A percentile compares a stretch with the other conserved stretches of the same genome.
phyloP scores from a whole-genome alignment of 2,329 filamentous ascomycete species.

The Phialocephala subalpina region DNA sequence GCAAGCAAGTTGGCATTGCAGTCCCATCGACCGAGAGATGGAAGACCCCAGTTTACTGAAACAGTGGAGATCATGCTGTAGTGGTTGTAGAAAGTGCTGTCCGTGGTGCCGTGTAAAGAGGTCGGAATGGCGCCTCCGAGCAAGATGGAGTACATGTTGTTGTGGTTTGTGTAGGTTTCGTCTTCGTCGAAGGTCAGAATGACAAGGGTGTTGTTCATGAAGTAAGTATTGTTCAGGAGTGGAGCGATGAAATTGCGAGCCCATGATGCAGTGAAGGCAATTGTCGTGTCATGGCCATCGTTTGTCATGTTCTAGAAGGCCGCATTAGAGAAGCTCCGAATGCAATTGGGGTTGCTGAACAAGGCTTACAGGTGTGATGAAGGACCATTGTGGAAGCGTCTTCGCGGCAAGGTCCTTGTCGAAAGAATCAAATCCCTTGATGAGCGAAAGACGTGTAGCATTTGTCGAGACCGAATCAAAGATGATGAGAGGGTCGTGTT shows the following conservation, averaged over 20 bases:
- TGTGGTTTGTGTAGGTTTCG: slow-evolving; percentile 56
- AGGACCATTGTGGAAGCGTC: slow-evolving; percentile 68
- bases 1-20: slow-evolving; percentile 42
- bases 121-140: slow-evolving; percentile 60
- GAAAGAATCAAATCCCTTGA: slow-evolving; percentile 70
- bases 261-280: slow-evolving; percentile 58
- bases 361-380: slow-evolving; percentile 56
- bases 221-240: slow-evolving; percentile 56
- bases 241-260: slow-evolving; percentile 58
- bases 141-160: slow-evolving; percentile 59
- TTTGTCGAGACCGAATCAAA: slow-evolving; percentile 61
- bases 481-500: slow-evolving; percentile 63
- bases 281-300: slow-evolving; percentile 66
- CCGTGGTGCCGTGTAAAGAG: slow-evolving; percentile 54
- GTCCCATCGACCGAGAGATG: slow-evolving; percentile 51
- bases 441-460: slow-evolving; percentile 58
- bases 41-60: slow-evolving; percentile 50
- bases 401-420: slow-evolving; percentile 62
- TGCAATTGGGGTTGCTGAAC: background rate
- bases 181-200: slow-evolving; percentile 65
- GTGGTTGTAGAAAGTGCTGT: slow-evolving; percentile 56
- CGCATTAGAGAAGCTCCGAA: background rate
- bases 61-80: slow-evolving; percentile 49
- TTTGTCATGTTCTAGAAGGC: slow-evolving; percentile 61
- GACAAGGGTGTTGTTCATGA: slow-evolving; percentile 60